phyloP scores from a whole-genome alignment of 2,329 filamentous ascomycete genomes.

The Fusarium incarnatum region DNA sequence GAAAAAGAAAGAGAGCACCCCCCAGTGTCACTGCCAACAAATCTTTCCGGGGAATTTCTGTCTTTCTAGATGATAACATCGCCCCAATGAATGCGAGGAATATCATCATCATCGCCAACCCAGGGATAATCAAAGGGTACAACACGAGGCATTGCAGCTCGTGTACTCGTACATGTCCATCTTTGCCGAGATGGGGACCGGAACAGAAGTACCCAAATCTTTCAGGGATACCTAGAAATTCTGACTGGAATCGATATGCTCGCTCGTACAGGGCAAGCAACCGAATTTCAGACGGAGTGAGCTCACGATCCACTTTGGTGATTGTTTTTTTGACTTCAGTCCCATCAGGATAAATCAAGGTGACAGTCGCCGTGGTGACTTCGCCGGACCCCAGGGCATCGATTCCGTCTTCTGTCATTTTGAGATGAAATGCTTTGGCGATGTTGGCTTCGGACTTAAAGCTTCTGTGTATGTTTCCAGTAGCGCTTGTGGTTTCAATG shows the following conservation, averaged over 20 bases:
- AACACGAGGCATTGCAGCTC: too few relatives aligned
- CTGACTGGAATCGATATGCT: constrained; percentile 2
- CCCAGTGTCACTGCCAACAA: too few relatives aligned
- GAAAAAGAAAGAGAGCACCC: too few relatives aligned
- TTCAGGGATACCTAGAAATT: constrained; percentile 8
- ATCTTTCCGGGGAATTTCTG: too few relatives aligned
- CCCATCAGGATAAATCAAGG: not conserved
- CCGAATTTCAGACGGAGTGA: not conserved
- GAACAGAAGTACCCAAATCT: constrained; percentile 7
- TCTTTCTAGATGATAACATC: too few relatives aligned
- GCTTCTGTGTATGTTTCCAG: not conserved
- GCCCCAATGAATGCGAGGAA: too few relatives aligned
- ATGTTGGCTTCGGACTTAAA: not conserved
- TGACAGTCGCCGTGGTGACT: not conserved
- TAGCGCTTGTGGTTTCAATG: not conserved
- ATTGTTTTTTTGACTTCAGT: rapidly evolving
- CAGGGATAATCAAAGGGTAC: too few relatives aligned
- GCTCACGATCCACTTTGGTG: not conserved
- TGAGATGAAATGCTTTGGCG: not conserved
- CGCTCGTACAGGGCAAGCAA: not conserved
- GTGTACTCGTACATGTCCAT: not conserved
- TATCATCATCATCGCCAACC: too few relatives aligned
- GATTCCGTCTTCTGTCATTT: not conserved
- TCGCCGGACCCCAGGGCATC: not conserved
- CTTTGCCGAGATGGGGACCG: not conserved